These are phyloP conservation scores for Talinum fruticosum DNA, from an alignment of 148 eudicot genomes.

Conservation along the genomic window DNA sequence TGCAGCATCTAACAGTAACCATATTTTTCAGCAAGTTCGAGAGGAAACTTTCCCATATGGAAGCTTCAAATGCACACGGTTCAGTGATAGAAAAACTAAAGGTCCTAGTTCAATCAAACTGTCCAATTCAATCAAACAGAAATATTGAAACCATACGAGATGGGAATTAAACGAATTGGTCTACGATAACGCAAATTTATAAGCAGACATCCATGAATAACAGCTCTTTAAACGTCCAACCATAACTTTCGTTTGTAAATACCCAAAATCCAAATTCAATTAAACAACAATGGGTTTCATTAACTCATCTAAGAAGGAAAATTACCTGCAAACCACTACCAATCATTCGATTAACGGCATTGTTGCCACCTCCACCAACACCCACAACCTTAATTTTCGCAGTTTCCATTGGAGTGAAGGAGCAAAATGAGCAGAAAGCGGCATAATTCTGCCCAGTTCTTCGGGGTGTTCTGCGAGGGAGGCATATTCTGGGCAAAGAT, in stretches of 20 bases:
- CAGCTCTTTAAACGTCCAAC: not conserved
- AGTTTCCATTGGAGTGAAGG: constrained; percentile 55
- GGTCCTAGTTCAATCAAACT: not conserved
- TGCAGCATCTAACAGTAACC: not conserved
- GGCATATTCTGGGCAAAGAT: constrained; percentile 24
- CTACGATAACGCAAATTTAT: not conserved
- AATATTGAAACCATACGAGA: not conserved
- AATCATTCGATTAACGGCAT: constrained; percentile 99
- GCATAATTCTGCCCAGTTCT: constrained; percentile 32
- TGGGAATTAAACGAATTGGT: not conserved
- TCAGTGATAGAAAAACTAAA: not conserved
- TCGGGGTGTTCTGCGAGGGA: constrained; percentile 25
- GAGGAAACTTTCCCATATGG: not conserved
- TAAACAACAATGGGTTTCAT: not conserved
- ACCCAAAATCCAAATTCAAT: constrained; percentile 15
- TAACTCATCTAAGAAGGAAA: not conserved
- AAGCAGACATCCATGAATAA: not conserved
- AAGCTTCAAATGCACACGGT: not conserved
- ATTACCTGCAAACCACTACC: constrained; percentile 88
- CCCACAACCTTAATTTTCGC: constrained; percentile 96
- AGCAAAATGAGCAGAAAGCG: constrained; percentile 30
- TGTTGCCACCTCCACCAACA: constrained; percentile 98
- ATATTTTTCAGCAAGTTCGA: not conserved
- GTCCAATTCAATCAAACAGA: not conserved
- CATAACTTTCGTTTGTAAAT: not conserved